Percentiles rank a stretch among this genome's conserved stretches.
These are phyloP conservation scores for Aspergillus sp. DNA, from an alignment of 2,329 filamentous ascomycete genomes.

Conservation along the genomic window DNA sequence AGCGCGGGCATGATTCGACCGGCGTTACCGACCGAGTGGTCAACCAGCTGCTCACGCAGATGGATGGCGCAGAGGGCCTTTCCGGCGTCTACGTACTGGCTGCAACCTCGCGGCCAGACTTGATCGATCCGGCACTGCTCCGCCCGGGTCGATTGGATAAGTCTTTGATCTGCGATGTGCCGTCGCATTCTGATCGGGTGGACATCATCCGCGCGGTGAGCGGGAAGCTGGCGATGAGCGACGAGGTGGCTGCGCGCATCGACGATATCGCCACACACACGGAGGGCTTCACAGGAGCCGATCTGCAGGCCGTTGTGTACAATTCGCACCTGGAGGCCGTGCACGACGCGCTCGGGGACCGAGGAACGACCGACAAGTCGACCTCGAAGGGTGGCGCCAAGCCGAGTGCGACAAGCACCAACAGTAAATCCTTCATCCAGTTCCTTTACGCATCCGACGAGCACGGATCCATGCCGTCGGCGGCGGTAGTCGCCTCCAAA, in stretches of 20 bases:
- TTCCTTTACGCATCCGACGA: constrained; percentile 64
- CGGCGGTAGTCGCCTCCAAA: constrained; percentile 70
- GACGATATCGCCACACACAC: constrained; percentile 69
- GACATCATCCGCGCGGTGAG: constrained; percentile 85
- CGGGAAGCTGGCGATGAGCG: constrained; percentile 64
- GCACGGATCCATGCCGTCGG: constrained; percentile 58
- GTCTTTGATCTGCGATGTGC: constrained; percentile 83
- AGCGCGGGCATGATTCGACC: constrained; percentile 91
- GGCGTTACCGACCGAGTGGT: constrained; percentile 98
- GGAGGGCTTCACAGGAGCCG: constrained; percentile 86
- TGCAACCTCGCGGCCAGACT: constrained; percentile 82
- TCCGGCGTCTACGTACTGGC: constrained; percentile 94
- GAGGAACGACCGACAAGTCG: constrained; percentile 31
- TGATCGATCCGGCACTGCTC: constrained; percentile 89
- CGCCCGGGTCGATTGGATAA: constrained; percentile 91
- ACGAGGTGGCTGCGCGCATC: constrained; percentile 55
- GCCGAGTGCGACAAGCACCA: constrained; percentile 23
- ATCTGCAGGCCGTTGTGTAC: constrained; percentile 88
- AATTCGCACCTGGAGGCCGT: constrained; percentile 97
- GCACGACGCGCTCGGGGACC: constrained; percentile 72
- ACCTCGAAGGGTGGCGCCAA: constrained; percentile 19
- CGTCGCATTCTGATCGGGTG: constrained; percentile 64
- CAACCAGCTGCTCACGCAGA: constrained; percentile 95
- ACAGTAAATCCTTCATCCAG: constrained; percentile 54
- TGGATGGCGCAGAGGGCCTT: constrained; percentile 94